Percentiles rank a stretch among this genome's conserved stretches.
phyloP scores from a whole-genome alignment of 345 rosid species.

The Camelina neglecta region DNA sequence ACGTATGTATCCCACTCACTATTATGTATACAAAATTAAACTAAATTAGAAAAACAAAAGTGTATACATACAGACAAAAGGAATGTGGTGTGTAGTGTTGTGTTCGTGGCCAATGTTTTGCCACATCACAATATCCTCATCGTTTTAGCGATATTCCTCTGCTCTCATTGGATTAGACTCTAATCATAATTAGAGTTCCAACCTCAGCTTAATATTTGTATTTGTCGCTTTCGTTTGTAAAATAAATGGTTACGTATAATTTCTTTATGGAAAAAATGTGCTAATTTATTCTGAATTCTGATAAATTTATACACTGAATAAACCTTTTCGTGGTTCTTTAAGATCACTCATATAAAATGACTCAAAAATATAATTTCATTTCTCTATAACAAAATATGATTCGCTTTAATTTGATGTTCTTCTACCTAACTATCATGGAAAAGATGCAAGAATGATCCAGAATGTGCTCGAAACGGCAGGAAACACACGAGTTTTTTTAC shows the following conservation, averaged over 20 bases:
- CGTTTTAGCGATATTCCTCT: slow-evolving; percentile 27
- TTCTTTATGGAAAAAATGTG: not conserved
- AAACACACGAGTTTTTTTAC: slow-evolving; percentile 10
- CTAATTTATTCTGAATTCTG: not conserved
- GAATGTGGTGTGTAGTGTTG: slow-evolving; percentile 26
- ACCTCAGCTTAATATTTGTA: slow-evolving; percentile 14
- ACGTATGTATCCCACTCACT: slow-evolving; percentile 17
- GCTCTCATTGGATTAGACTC: slow-evolving; percentile 21
- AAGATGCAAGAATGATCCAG: slow-evolving; percentile 7
- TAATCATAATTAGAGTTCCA: not conserved
- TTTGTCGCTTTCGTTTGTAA: slow-evolving; percentile 27
- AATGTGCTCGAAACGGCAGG: slow-evolving; percentile 18
- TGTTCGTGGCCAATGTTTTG: slow-evolving; percentile 31
- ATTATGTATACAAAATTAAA: not conserved
- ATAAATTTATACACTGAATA: not conserved
- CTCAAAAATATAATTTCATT: not conserved
- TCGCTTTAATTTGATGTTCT: not conserved
- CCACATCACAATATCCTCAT: slow-evolving; percentile 36
- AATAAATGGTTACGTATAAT: not conserved
- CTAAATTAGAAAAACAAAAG: slow-evolving; percentile 1
- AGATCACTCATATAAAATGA: not conserved
- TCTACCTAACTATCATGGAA: not conserved
- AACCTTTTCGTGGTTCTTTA: slow-evolving; percentile 1
- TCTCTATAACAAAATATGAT: not conserved
- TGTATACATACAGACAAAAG: slow-evolving; percentile 23